Base-by-base conservation (phyloP, 345 rosid species). In the Citrus reticulata region DNA sequence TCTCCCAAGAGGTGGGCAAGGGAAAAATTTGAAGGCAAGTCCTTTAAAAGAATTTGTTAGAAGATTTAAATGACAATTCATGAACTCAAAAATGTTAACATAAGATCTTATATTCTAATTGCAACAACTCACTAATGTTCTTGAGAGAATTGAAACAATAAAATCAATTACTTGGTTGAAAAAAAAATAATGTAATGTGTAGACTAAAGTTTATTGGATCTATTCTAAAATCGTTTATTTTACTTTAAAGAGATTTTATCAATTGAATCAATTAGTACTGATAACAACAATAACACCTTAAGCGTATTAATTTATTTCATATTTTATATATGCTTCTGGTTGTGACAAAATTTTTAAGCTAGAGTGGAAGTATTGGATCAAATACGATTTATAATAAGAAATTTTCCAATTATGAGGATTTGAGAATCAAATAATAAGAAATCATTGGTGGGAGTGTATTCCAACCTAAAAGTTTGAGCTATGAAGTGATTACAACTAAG, bases 401-500 rank as follows among this genome's bases (percentile, higher is more conserved):
- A 66, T 8, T 66, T 46, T 34, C 25, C 46, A 66, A 20, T 34
- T 16, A 66, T 34, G 27, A 25, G 16, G 51, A 70, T 19, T 51
- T 29, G 59, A 51, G n/a, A 29, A 22, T 54, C 17, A 51, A 22
- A 27, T 51, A 59, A 74, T 59, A 54, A 61, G 55, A 67, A 73
- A 72, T 42, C 25, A 62, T 22, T 75, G 51, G 71, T 32, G 17
- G 32, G 68, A 74, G 42, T 46, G 27, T 3, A 10, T n/a, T 34
- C 42, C 27, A 24, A 60, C 61, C 46, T 6, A 57, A 57, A 81
- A 77, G 68, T 29, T 64, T 72, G 54, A 32, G 32, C 49, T 39
- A 72, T 6, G 46, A 64, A 67, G 42, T 72, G 79, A 51, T 69
- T 65, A 30, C 46, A 61, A 32, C n/a, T 34, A 69, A 16, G 27